Evolutionary conservation across 148 eudicot genomes (phyloP).

Genomic region (Tetragonia tetragonoides): DNA sequence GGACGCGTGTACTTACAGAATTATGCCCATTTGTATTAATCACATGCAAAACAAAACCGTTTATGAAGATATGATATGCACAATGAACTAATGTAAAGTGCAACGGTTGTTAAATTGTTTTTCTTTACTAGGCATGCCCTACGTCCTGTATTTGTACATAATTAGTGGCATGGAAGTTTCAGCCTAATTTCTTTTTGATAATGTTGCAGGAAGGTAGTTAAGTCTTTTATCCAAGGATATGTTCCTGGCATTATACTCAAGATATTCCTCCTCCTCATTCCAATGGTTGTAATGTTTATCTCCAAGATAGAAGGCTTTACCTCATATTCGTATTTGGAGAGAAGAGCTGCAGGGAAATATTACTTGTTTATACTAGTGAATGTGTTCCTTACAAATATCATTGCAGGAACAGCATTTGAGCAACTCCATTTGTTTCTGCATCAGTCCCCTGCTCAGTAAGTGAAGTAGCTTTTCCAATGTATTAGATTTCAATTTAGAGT

Average conservation of each 20-base stretch:
- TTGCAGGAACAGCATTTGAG: conserved; percentile 56
- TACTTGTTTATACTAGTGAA: conserved; percentile 56
- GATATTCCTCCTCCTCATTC: conserved; percentile 54
- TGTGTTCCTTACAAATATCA: conserved; percentile 60
- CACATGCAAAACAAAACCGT: no score
- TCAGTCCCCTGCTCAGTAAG: conserved; percentile 59
- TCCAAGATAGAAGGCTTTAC: conserved; percentile 59
- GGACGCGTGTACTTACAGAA: no score
- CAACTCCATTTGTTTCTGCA: conserved; percentile 48
- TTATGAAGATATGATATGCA: not conserved
- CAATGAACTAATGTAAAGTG: not conserved
- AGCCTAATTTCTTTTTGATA: not conserved
- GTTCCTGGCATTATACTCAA: conserved; percentile 59
- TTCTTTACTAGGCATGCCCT: not conserved
- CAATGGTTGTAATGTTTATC: conserved; percentile 55
- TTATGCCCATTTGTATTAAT: no score
- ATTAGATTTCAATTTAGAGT: not conserved
- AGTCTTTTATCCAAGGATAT: conserved; percentile 52
- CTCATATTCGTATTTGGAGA: conserved; percentile 49
- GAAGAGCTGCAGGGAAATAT: conserved; percentile 55
- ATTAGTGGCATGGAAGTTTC: not conserved
- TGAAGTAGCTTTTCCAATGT: not conserved
- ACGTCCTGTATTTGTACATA: not conserved
- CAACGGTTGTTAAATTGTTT: not conserved
- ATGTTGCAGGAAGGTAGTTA: conserved; percentile 38